Evolutionary conservation across 192 early-diverging fungal genomes (phyloP), one percentile per base, ranked within the genome.

Genomic region (Coemansia sp.): DNA sequence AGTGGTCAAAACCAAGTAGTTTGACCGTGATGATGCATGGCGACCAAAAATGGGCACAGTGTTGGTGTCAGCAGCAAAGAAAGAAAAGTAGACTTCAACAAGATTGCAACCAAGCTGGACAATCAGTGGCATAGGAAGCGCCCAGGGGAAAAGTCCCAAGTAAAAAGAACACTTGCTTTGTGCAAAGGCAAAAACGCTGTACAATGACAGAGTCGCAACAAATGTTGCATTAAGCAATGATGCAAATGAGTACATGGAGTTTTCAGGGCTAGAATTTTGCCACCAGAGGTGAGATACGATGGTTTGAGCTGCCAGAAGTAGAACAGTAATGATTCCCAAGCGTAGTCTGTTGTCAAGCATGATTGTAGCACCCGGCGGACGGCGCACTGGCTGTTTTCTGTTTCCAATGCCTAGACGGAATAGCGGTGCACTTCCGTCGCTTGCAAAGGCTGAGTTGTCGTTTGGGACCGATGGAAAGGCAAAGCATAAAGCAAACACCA

Each of bases 81-180:
- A 80, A 58, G 72, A 64, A 24, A 39, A 64, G 65, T 80, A 69
- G 48, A 72, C 64, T 43, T 71, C 69, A 41, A 56, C 39, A 15
- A 46, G 12, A 4, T 72, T 64, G 11, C 63, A 23, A 4, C 56
- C 23, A 44, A 66, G 26, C 53, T 75, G 66, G 5, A 59, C 39
- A 0, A 36, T 49, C 1, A 64, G 60, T 30, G 65, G 20, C 44
- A 43, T 12, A 14, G 69, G 52, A 1, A 68, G 38, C 14, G 62
- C 26, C 73, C 66, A 66, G 0, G 78, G 72, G 12, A 75, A 72
- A 62, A 75, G 38, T 20, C 73, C 78, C 0, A 30, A 21, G 24
- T 39, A 45, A 18, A 39, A 33, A 15, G 30, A 23, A 12, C 63
- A 34, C 36, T 63, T 57, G 63, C 69, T 69, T 34, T n/a, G 6